Evolutionary conservation across 805 yeast species (phyloP).

Genomic region (Cyberlindnera galapagoensis): DNA sequence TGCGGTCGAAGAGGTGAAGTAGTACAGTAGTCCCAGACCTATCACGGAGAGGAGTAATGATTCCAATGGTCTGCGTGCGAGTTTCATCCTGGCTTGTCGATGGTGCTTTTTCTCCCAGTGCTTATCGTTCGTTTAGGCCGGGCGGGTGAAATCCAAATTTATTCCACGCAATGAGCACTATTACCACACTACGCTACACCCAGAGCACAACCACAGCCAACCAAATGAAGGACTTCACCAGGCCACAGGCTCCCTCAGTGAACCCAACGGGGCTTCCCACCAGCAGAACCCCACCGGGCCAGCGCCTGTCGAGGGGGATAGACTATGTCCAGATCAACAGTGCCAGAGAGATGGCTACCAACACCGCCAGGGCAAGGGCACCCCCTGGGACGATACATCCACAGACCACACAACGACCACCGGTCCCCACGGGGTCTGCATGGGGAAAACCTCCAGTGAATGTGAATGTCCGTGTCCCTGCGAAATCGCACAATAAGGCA

Average conservation of each 20-base stretch:
- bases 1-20: constrained; percentile 13
- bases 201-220: background rate
- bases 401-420: background rate
- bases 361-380: constrained; percentile 29
- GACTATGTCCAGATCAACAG: constrained; percentile 48
- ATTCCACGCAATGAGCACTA: no score
- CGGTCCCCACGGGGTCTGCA: background rate
- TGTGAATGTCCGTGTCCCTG: constrained; percentile 32
- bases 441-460: constrained; percentile 9
- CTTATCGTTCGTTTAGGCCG: background rate
- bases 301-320: constrained; percentile 32
- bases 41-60: constrained; percentile 8
- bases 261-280: constrained; percentile 2
- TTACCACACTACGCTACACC: no score
- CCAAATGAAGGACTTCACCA: background rate
- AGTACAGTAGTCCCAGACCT: constrained; percentile 12
- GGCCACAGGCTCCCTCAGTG: constrained; percentile 3
- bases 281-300: background rate
- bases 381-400: constrained; percentile 16
- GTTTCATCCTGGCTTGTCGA: constrained; percentile 6
- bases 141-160: background rate
- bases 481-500: constrained; percentile 29
- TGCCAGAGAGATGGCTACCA: constrained; percentile 58
- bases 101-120: background rate
- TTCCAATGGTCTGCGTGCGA: constrained; percentile 7